Conservation (phyloP, 208 protist genomes). For the Herpetomonas tarakana region DNA sequence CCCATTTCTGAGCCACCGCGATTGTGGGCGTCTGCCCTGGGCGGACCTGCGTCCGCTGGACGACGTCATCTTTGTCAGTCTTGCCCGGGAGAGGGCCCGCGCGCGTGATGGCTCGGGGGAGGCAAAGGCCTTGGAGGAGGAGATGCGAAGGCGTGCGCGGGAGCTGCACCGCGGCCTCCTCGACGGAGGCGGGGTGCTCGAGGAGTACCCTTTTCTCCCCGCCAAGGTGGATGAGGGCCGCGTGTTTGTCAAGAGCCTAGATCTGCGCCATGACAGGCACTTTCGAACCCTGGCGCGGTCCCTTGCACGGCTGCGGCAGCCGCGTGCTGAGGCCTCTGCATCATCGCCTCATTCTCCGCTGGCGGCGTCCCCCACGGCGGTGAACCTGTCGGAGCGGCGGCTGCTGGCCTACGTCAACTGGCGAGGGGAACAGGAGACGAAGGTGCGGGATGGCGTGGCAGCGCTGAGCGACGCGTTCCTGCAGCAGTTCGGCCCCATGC, state of each 20-base stretch:
- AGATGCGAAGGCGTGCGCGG: slow-evolving; percentile 47
- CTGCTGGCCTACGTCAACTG: slow-evolving; percentile 13
- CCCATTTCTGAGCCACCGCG: slow-evolving; percentile 46
- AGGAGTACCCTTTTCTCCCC: slow-evolving; percentile 56
- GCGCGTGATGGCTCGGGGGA: slow-evolving; percentile 14
- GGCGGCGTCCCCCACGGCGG: neutral
- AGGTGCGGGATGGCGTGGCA: neutral
- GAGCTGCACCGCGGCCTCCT: slow-evolving; percentile 54
- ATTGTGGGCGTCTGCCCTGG: slow-evolving; percentile 43
- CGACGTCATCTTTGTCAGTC: slow-evolving; percentile 48
- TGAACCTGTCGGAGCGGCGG: slow-evolving; percentile 1
- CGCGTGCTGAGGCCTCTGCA: too few species aligned
- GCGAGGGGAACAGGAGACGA: neutral
- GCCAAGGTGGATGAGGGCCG: slow-evolving; percentile 21
- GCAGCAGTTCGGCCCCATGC: slow-evolving; percentile 36
- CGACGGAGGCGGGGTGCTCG: slow-evolving; percentile 35
- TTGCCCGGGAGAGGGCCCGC: slow-evolving; percentile 40
- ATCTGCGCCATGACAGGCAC: slow-evolving; percentile 36
- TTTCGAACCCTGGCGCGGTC: slow-evolving; percentile 29
- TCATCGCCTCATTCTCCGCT: too few species aligned
- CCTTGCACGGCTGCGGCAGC: slow-evolving; percentile 9
- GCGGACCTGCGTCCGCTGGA: slow-evolving; percentile 50
- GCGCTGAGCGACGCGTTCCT: slow-evolving; percentile 23
- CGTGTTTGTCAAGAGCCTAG: slow-evolving; percentile 49
- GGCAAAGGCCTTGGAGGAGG: slow-evolving; percentile 32